Base-by-base conservation (phyloP, 352 stramenopile species). In the Thalassiosira hispida region DNA sequence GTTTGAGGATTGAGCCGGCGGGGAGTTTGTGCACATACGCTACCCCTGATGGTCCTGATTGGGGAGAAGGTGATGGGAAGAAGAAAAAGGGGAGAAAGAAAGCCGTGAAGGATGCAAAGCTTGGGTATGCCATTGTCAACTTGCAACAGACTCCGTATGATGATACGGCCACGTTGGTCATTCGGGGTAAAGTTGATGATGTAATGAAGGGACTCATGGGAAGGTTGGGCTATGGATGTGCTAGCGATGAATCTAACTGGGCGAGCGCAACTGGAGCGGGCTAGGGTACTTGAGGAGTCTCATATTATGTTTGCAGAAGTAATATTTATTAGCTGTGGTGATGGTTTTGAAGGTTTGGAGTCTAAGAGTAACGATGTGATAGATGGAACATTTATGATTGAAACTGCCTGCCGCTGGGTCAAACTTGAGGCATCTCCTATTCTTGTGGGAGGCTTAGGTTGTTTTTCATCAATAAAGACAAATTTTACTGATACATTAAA, bases 81-180 rank as follows among this genome's bases (percentile, higher is more conserved):
- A 22, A 40, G 9, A 38, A 46, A 18, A 53, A 57, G 16, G 29
- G 33, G 1, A 49, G 20, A 23, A 69, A 59, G 52, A 69, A 64
- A 35, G 20, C 53, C 9, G 68, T 9, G 33, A 73, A 64, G 49
- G 20, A 61, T 8, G 68, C 16, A 44, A 73, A 73, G 46, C 25
- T 79, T 29, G 77, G 87, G 9, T 94, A 91, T 81, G 86, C 92
- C 9, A 93, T 95, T 81, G 84, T 94, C 14, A 95, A 95, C 74
- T 81, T 94, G 25, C 91, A 95, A 85, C 63, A 73, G 57, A 95
- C 91, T 31, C 90, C 88, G n/a, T 85, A 89, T 73, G 91, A 95
- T 85, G 65, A 85, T 57, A 14, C 72, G 23, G 91, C 91, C 3
- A 51, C 59, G 31, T 76, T 94, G 20, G 70, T 93, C 2, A 86